Conservation (phyloP, 164 flowering plant species). For the Liquidambar formosana region DNA sequence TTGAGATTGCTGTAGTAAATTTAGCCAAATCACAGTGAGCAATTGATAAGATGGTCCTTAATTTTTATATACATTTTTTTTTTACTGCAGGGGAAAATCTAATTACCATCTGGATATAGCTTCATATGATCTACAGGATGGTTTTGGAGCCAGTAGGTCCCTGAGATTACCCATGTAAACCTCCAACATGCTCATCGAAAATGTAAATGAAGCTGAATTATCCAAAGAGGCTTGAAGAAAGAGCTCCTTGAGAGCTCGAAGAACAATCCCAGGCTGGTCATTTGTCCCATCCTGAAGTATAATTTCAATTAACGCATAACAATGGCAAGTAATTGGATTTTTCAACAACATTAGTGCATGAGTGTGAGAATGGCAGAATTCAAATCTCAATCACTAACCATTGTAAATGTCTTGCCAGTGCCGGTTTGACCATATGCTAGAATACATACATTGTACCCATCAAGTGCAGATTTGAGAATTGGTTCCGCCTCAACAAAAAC, state of each 20-base stretch:
- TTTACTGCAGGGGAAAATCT: neutral
- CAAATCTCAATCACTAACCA: constrained; percentile 49
- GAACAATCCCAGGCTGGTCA: constrained; percentile 65
- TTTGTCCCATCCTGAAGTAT: constrained; percentile 61
- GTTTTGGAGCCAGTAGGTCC: constrained; percentile 70
- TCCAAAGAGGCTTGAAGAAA: constrained; percentile 47
- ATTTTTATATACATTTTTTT: neutral
- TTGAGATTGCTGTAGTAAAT: constrained; percentile 59
- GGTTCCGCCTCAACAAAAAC: constrained; percentile 76
- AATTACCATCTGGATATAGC: constrained; percentile 49
- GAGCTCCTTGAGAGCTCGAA: constrained; percentile 64
- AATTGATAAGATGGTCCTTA: constrained; percentile 10
- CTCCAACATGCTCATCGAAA: constrained; percentile 89
- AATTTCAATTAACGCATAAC: neutral
- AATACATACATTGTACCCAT: constrained; percentile 79
- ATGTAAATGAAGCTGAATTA: constrained; percentile 35
- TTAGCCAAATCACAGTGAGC: constrained; percentile 24
- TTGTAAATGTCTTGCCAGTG: constrained; percentile 88
- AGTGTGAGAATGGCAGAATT: neutral
- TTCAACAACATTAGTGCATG: neutral
- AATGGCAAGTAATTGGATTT: neutral
- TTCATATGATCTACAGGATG: constrained; percentile 30
- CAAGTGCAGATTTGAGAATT: constrained; percentile 77
- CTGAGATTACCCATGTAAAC: constrained; percentile 78
- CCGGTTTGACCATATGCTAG: constrained; percentile 95